Base-by-base conservation (phyloP, 345 rosid genomes). In the Syzygium jambos region DNA sequence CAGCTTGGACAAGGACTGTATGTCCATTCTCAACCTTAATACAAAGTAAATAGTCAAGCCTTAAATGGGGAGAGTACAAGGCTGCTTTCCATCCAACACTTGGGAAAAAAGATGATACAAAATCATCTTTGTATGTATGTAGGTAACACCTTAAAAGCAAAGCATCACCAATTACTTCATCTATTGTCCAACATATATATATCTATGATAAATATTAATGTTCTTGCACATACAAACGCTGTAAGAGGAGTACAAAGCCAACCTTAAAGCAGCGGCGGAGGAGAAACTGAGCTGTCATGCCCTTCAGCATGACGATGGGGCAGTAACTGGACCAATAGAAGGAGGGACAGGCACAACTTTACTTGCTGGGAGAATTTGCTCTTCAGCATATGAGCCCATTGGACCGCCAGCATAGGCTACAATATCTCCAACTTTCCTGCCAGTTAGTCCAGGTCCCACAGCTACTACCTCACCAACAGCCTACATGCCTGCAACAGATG, bases 361-460 rank as follows among this genome's bases (percentile, higher is more conserved):
- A 54, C 92, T 90, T 0, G 99, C 98, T 6, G 98, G 97, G 87
- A 97, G 96, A 80, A 95, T 91, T 90, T 94, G 99, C 89, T 97
- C 99, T 93, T 97, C 98, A 9, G 98, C 93, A 89, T 95, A 97
- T 5, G 98, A 90, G 46, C 98, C 99, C 95, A 96, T 92, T 8
- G 94, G 94, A 88, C 55, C 38, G 68, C 98, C 96, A 84, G 96
- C 97, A 90, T 95, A 96, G 90, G 93, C 99, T 68, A 97, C 99
- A 9, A 97, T 88, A 91, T 97, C 99, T 86, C 99, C 99, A 57
- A 95, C 93, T 91, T 92, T 88, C 86, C 93, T 91, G 27, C 93
- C 98, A 27, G 98, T 95, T 49, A 94, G 87, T 87, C 99, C 99
- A 77, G 97, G 91, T 55, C 99, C 99, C 80, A 96, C 96, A 85